A percentile compares a stretch with the other conserved stretches of the same genome.
Conservation (phyloP, 257 asterid species). For the Solanum appendiculatum region DNA sequence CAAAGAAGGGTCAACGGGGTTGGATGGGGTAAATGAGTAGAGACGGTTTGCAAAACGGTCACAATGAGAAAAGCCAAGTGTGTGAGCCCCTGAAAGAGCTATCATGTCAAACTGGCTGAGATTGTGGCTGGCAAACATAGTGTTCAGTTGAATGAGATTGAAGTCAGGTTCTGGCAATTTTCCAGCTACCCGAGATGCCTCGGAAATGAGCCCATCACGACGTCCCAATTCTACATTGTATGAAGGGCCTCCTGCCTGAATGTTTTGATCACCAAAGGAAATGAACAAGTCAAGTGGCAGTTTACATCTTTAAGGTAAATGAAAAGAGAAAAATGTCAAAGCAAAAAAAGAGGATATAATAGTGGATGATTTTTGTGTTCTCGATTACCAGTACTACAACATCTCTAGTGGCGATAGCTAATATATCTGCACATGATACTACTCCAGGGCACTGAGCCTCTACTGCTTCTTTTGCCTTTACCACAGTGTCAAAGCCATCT, state of each 20-base stretch:
- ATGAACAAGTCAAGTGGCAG: background rate
- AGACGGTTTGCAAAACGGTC: conserved; percentile 44
- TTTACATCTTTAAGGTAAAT: background rate
- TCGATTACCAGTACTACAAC: conserved; percentile 43
- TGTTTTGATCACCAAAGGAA: background rate
- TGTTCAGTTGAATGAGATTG: conserved; percentile 26
- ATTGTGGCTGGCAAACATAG: conserved; percentile 33
- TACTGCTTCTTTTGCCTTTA: conserved; percentile 60
- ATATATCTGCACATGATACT: conserved; percentile 69
- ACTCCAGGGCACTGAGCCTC: conserved; percentile 56
- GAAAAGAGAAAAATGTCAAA: background rate
- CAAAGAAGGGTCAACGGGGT: conserved; percentile 52
- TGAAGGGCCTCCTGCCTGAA: conserved; percentile 61
- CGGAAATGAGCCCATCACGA: conserved; percentile 51
- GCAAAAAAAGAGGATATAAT: background rate
- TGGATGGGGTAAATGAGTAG: conserved; percentile 39
- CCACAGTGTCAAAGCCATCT: conserved; percentile 67
- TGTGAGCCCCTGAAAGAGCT: conserved; percentile 66
- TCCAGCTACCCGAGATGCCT: conserved; percentile 45
- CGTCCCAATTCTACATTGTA: conserved; percentile 64
- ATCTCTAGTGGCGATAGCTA: conserved; percentile 64
- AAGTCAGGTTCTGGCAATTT: conserved; percentile 48
- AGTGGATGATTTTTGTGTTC: background rate
- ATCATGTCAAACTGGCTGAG: conserved; percentile 51
- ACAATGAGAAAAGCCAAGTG: conserved; percentile 76